phyloP scores from a whole-genome alignment of 2,329 filamentous ascomycete species.

The Fusarium graminum region DNA sequence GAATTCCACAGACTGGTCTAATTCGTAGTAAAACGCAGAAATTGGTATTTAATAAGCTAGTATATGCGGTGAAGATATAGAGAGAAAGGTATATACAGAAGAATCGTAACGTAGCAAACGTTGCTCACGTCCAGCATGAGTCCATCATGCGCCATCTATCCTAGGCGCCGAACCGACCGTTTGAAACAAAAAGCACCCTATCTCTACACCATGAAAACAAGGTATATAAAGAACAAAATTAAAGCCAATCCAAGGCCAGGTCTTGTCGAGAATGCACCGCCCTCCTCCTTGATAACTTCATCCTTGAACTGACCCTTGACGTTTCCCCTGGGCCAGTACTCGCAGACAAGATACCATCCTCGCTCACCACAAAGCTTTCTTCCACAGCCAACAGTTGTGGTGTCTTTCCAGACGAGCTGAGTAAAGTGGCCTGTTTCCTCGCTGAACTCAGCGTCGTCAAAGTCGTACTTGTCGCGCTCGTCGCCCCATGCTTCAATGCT shows the following conservation, averaged over 20 bases:
- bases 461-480: conserved; percentile 68
- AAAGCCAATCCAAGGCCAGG: conserved; percentile 33
- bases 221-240: conserved; percentile 33
- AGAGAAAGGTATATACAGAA: conserved; percentile 10
- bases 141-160: conserved; percentile 10
- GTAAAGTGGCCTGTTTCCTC: conserved; percentile 78
- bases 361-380: conserved; percentile 58
- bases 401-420: conserved; percentile 78
- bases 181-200: neutral
- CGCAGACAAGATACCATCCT: conserved; percentile 77
- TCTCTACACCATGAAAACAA: conserved; percentile 31
- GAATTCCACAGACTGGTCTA: neutral
- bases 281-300: conserved; percentile 48
- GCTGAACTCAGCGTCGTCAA: conserved; percentile 66
- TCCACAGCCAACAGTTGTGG: conserved; percentile 70
- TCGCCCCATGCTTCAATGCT: conserved; percentile 76
- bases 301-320: conserved; percentile 65
- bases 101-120: conserved; percentile 14
- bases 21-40: neutral
- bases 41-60: conserved; percentile 13
- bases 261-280: conserved; percentile 25
- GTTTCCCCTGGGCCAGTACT: conserved; percentile 78
- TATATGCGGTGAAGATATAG: neutral
- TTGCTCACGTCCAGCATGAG: conserved; percentile 35
- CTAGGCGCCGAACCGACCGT: neutral